These are phyloP conservation scores for Globisporangium parvum DNA, from an alignment of 352 stramenopile genomes.

Conservation along the genomic window DNA sequence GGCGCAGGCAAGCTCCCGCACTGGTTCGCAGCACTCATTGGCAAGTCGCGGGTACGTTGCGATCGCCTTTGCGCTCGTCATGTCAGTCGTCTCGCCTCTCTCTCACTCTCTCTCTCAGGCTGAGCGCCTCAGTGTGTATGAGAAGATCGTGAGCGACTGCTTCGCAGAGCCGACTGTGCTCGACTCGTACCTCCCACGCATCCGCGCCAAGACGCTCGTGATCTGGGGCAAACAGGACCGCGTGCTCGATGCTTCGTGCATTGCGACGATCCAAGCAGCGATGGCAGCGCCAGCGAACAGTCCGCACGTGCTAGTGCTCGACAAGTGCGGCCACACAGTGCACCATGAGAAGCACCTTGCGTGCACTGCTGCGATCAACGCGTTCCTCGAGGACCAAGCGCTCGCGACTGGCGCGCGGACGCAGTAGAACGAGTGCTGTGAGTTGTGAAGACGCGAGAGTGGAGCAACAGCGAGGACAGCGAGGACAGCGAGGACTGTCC, in stretches of 20 bases:
- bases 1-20: slow-evolving; percentile 25
- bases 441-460: no score
- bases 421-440: neutral
- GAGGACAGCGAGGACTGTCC: neutral
- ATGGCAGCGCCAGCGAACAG: slow-evolving; percentile 19
- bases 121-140: slow-evolving; percentile 40
- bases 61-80: no score
- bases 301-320: slow-evolving; percentile 40
- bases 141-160: slow-evolving; percentile 55
- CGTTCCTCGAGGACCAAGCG: slow-evolving; percentile 28
- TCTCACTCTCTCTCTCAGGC: slow-evolving; percentile 13
- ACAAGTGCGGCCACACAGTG: slow-evolving; percentile 61
- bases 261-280: slow-evolving; percentile 49
- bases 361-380: slow-evolving; percentile 56
- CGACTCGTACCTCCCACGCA: slow-evolving; percentile 47
- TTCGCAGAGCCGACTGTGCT: slow-evolving; percentile 45
- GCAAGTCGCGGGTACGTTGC: slow-evolving; percentile 27
- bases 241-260: slow-evolving; percentile 58
- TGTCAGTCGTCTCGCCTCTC: neutral
- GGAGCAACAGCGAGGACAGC: neutral
- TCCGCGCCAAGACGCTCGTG: slow-evolving; percentile 44
- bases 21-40: slow-evolving; percentile 26
- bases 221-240: slow-evolving; percentile 70
- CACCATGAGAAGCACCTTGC: slow-evolving; percentile 59
- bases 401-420: neutral